Base-by-base conservation (phyloP, 306 rosid species). In the Castanea crenata region DNA sequence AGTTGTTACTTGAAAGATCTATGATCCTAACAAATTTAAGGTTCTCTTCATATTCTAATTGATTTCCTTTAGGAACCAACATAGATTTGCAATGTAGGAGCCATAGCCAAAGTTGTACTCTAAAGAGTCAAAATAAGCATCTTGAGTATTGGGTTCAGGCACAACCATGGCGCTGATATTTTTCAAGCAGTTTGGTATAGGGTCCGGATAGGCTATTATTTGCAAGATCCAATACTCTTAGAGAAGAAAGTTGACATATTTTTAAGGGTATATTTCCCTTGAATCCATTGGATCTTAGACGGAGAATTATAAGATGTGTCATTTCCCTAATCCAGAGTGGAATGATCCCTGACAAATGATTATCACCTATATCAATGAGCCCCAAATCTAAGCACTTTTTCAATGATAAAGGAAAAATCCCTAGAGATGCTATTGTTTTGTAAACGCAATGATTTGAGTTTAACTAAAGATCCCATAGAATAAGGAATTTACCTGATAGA, bases 151-250 rank as follows among this genome's bases (percentile, higher is more conserved):
- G 1, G 54, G 54, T 75, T 79, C 81, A 75, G 44, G 65, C 11
- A 80, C 75, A 55, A 64, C 83, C 81, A 83, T 71, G 46, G 87
- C 51, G 1, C 56, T 75, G 71, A 83, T 52, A 64, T 63, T 41
- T 56, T 78, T 75, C 57, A 86, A 76, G 76, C 88, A 88, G 14
- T 55, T 78, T 31, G 92, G 92, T 6, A 88, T 81, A 4, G 65
- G 65, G 34, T n/a, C 92, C 88, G 6, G 76, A 63, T 0, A 86
- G 35, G 64, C 54, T 49, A 49, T 49, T 49, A 49, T 49, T 49
- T 10, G 54, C 54, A 49, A 49, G 54, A 49, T 49, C 71, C 46
- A 83, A 77, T 51, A 79, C 81, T 44, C 76, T 74, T 6, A 83
- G 83, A 23, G 81, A 83, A 55, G 87, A 76, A 83, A 79, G 81